Evolutionary conservation across 169 alveolate species (phyloP), one percentile per base, ranked within the genome.

Genomic region (Cryptosporidium ryanae): DNA sequence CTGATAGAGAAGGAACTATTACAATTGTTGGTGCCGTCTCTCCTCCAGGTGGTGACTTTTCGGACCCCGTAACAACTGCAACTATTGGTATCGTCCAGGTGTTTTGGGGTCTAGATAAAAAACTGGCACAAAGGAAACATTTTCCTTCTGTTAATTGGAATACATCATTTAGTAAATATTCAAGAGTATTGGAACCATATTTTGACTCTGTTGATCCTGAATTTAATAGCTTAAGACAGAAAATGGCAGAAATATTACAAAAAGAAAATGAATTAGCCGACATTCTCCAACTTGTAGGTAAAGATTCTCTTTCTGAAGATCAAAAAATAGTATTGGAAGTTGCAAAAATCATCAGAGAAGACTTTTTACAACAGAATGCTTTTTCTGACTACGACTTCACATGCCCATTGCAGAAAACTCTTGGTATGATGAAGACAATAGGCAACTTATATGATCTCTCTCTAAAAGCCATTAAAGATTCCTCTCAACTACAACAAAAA

Each of bases 1-100:
- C 99, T 49, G 96, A 96, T 27, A 95, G 99, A 82, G 98, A 94
- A 83, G 99, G 99, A 31, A 94, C 99, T 27, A 98, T 98, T 43
- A 94, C 99, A 61, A 97, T 98, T 65, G 99, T 98, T 18, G 99
- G 99, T 31, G 99, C 99, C 38, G 99, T 98, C 61, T 96, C 99
- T 48, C 99, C 99, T 2, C 99, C 99, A 48, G 99, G 99, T 87
- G 99, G 99, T 70, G 99, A 98, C 93, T 97, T 98, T 94, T 96
- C 99, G n/a, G 99, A 97, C 91, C 99, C 99, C 13, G 99, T 98
- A 44, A 98, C 99, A 1, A 94, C 99, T 1, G 95, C 99, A 12
- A 98, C 99, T 65, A 94, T 98, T 89, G 92, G 97, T 82, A 98
- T 97, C 68, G 99, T 98, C 49, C 99, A 98, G 84, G 99, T 98